Evolutionary conservation across 331 rosid genomes (phyloP), one percentile per base, ranked within the genome.

Genomic region (Pyrus hybrid): DNA sequence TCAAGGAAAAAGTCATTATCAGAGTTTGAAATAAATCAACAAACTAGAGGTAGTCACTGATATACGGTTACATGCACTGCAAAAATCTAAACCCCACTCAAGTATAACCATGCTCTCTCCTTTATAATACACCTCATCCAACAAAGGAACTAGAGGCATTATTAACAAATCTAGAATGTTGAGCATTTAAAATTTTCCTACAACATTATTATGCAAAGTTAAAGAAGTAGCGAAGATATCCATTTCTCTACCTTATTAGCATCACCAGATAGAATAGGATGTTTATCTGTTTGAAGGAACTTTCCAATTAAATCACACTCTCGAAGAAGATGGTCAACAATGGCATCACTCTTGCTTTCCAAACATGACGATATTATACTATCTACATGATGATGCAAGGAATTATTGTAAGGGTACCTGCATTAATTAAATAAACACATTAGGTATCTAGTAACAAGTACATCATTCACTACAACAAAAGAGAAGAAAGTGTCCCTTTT

Each of bases 321-420:
- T 73, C 49, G 87, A 61, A 95, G 94, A 82, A 95, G 93, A 87
- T 92, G 96, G 76, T 86, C 86, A 72, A 86, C 88, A 70, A 91
- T 74, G 41, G 76, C 82, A 73, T 92, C 93, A 35, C 76, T 83
- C 91, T 86, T 91, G 79, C 99, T 92, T 76, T 91, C 99, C 88
- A 92, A 91, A 77, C 97, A 92, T 22, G 97, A 92, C 45, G 88
- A 49, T 72, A 92, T 77, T 66, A 92, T 91, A 82, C 95, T 95
- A 76, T 95, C 98, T 68, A 91, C 91, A 79, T 92, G 99, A 83
- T 92, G 99, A 72, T 95, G 99, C 79, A 95, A 73, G 20, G 91
- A 76, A 63, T 89, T 95, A 83, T 95, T 95, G 86, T 82, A 92
- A 3, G 97, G 97, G 84, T 92, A 95, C 90, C 99, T 95, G 94